phyloP scores from a whole-genome alignment of 495 filamentous ascomycete species.

The Podospora anserina region DNA sequence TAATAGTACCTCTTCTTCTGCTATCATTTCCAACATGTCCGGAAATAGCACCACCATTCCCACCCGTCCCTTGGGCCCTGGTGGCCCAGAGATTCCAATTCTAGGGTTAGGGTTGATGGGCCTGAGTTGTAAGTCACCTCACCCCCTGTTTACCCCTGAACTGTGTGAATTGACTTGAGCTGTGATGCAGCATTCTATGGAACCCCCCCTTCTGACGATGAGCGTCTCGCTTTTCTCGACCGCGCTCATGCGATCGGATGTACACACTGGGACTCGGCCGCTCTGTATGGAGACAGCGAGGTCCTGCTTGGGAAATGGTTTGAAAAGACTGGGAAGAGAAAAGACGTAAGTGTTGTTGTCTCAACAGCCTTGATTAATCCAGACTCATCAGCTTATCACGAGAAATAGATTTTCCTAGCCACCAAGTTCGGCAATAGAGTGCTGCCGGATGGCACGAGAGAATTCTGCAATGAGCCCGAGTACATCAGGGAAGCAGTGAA shows the following conservation, averaged over 20 bases:
- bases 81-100: constrained; percentile 51
- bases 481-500: constrained; percentile 54
- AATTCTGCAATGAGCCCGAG: constrained; percentile 37
- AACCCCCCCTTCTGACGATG: constrained; percentile 29
- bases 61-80: constrained; percentile 43
- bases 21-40: neutral
- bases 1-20: too few species aligned
- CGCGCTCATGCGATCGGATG: constrained; percentile 37
- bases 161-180: neutral
- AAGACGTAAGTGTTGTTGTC: constrained; percentile 4
- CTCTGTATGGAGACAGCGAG: constrained; percentile 45
- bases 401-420: constrained; percentile 47
- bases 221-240: constrained; percentile 41
- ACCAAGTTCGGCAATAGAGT: constrained; percentile 45
- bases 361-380: neutral
- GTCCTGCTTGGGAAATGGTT: constrained; percentile 50
- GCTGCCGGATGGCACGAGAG: constrained; percentile 18
- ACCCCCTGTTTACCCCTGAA: neutral
- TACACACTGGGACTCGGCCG: constrained; percentile 46
- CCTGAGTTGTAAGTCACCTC: constrained; percentile 28
- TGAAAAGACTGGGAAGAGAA: constrained; percentile 20
- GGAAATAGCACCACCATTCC: constrained; percentile 12
- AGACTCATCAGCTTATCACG: neutral
- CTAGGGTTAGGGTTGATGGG: constrained; percentile 57
- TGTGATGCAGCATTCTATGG: constrained; percentile 38